phyloP scores from a whole-genome alignment of 306 rosid genomes.

The Purshia tridentata region DNA sequence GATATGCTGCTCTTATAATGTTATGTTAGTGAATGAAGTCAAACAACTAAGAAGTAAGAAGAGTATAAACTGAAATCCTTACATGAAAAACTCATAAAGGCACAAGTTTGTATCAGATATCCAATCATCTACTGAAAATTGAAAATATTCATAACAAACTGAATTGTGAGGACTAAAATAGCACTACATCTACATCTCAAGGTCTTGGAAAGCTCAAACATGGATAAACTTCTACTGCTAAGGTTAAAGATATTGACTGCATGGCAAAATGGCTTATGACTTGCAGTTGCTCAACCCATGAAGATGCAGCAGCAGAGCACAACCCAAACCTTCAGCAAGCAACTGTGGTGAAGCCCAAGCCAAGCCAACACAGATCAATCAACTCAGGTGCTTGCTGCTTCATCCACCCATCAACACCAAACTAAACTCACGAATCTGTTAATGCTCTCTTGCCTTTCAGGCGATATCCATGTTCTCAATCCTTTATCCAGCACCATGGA shows the following conservation, averaged over 20 bases:
- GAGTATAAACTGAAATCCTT: too few relatives aligned
- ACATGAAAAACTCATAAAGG: background rate
- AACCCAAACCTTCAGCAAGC: too few relatives aligned
- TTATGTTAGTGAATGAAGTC: too few relatives aligned
- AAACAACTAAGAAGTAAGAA: too few relatives aligned
- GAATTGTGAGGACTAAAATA: too few relatives aligned
- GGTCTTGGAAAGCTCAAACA: too few relatives aligned
- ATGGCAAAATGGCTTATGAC: too few relatives aligned
- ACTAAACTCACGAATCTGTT: conserved; percentile 14
- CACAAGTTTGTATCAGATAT: background rate
- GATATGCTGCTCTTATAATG: too few relatives aligned
- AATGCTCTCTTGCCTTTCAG: conserved; percentile 9
- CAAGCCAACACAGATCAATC: background rate
- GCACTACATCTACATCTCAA: too few relatives aligned
- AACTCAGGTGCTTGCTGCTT: background rate
- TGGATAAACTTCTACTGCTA: too few relatives aligned
- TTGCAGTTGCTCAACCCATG: background rate
- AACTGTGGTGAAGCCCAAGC: too few relatives aligned
- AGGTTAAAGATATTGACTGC: too few relatives aligned
- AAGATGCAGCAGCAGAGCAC: background rate
- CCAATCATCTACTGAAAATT: background rate
- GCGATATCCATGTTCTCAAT: conserved; percentile 19
- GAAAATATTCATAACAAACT: background rate
- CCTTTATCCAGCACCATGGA: conserved; percentile 24
- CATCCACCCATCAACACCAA: conserved; percentile 19